phyloP scores from a whole-genome alignment of 192 early-diverging fungal species.

The Linnemannia hyalina region DNA sequence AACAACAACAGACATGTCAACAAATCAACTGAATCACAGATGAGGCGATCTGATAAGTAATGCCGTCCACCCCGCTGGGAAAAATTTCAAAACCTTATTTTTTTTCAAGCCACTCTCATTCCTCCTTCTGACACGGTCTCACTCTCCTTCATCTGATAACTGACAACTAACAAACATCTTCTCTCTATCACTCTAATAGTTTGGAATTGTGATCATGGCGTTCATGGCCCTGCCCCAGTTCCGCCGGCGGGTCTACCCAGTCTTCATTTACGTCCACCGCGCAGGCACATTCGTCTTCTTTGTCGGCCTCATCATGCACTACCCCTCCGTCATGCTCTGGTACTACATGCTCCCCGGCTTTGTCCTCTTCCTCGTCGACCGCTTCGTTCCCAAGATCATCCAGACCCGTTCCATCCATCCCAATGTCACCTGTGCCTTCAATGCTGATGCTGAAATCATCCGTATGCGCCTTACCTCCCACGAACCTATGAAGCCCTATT shows the following conservation, averaged over 20 bases:
- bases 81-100: constrained; percentile 1
- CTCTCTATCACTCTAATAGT: constrained; percentile 11
- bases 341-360: constrained; percentile 53
- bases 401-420: constrained; percentile 42
- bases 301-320: constrained; percentile 54
- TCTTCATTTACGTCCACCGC: constrained; percentile 48
- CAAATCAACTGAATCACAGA: not conserved
- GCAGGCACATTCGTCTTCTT: constrained; percentile 38
- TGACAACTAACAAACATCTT: not conserved
- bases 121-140: no score
- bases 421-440: constrained; percentile 30
- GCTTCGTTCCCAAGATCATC: constrained; percentile 53
- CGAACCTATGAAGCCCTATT: constrained; percentile 56
- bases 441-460: constrained; percentile 50
- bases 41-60: not conserved
- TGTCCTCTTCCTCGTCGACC: constrained; percentile 47
- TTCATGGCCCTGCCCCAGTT: constrained; percentile 41
- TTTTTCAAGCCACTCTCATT: no score
- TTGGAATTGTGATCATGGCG: constrained; percentile 24
- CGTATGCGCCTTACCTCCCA: constrained; percentile 37
- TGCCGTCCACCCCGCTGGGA: not conserved
- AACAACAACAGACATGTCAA: not conserved
- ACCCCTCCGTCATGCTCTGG: constrained; percentile 51
- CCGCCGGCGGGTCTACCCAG: constrained; percentile 39
- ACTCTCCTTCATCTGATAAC: not conserved